These are phyloP conservation scores for Naganishia onofrii DNA, from an alignment of 768 basidiomycete species.

Conservation along the genomic window DNA sequence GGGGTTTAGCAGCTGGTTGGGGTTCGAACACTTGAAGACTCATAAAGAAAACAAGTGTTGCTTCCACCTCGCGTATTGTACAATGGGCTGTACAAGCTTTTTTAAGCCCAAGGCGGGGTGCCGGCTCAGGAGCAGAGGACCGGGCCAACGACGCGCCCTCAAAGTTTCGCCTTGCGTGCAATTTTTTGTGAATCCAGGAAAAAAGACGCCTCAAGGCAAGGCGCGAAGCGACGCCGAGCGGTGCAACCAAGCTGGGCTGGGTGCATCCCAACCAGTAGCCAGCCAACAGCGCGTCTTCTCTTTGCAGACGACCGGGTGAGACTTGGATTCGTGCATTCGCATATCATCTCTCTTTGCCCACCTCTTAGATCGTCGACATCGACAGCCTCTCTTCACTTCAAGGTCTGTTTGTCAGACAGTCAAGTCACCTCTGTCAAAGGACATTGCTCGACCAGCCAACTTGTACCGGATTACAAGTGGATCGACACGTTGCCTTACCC, in stretches of 20 bases:
- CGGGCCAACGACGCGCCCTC: not conserved
- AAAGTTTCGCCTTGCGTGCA: not conserved
- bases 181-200: not conserved
- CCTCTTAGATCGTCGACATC: not conserved
- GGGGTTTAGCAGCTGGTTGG: too few species aligned
- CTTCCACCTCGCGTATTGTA: not conserved
- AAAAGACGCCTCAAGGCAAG: not conserved
- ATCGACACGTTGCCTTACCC: not conserved
- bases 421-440: not conserved
- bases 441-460: constrained; percentile 1
- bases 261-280: not conserved
- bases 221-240: not conserved
- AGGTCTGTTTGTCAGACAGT: not conserved
- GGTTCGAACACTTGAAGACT: too few species aligned
- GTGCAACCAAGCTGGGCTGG: too few species aligned
- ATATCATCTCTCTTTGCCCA: not conserved
- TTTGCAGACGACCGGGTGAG: not conserved
- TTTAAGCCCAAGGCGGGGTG: not conserved
- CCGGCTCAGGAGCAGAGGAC: not conserved
- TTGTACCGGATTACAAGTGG: constrained; percentile 23
- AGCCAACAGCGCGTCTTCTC: constrained; percentile 1
- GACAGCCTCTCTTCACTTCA: not conserved
- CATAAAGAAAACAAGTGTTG: constrained; percentile 2
- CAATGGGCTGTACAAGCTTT: not conserved
- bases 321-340: not conserved